Percentiles rank a stretch among this genome's conserved stretches.
Evolutionary conservation across 2,329 filamentous ascomycete genomes (phyloP).

Genomic region (Sporothrix sp.): DNA sequence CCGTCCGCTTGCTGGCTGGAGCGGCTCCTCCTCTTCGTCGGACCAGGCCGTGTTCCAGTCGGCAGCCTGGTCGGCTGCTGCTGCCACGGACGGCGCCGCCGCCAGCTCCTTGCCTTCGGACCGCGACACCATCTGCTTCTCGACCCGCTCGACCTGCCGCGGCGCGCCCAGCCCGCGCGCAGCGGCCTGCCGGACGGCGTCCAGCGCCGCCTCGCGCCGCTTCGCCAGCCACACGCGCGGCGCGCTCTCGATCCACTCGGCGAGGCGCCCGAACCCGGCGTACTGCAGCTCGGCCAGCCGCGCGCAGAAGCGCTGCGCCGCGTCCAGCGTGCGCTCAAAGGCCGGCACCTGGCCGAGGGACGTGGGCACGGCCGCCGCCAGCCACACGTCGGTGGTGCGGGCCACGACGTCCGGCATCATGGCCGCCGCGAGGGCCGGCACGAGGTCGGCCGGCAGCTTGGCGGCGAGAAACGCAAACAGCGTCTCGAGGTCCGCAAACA

Average conservation of each 20-base stretch:
- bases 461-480: conserved; percentile 43
- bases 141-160: conserved; percentile 69
- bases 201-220: conserved; percentile 69
- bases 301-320: conserved; percentile 54
- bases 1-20: too few relatives aligned
- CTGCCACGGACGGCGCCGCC: conserved; percentile 37
- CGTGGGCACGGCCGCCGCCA: conserved; percentile 66
- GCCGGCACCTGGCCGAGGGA: conserved; percentile 58
- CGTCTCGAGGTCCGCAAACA: conserved; percentile 45
- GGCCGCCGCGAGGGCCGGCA: conserved; percentile 52
- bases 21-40: conserved; percentile 54
- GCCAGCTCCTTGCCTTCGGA: conserved; percentile 54
- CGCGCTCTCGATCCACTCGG: conserved; percentile 71
- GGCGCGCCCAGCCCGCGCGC: conserved; percentile 53
- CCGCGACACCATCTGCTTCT: conserved; percentile 67
- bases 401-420: conserved; percentile 62
- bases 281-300: conserved; percentile 54
- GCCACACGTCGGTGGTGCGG: conserved; percentile 61
- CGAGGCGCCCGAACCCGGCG: conserved; percentile 51
- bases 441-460: conserved; percentile 43
- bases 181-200: conserved; percentile 61
- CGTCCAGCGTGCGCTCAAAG: conserved; percentile 62
- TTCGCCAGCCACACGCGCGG: conserved; percentile 79
- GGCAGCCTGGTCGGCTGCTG: conserved; percentile 34
- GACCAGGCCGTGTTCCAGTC: conserved; percentile 80